Base-by-base conservation (phyloP, 169 alveolate genomes). In the Plasmodium knowlesi region DNA sequence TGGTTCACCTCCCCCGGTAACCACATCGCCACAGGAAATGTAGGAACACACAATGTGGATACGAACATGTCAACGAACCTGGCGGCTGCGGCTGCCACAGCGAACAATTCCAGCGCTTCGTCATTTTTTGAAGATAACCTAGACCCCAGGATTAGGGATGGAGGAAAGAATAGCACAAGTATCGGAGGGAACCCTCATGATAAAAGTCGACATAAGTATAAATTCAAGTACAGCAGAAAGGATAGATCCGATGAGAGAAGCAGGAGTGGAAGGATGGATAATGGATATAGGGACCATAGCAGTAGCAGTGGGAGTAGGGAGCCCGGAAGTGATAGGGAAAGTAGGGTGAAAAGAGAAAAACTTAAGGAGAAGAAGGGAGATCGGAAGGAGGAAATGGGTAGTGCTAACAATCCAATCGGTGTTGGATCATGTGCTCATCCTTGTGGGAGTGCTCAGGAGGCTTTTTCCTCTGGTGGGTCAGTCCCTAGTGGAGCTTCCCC, bases 1-100 rank as follows among this genome's bases (percentile, higher is more conserved):
- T 86, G 93, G 93, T 53, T 86, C n/a, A 5, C 80, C 32, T 14
- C 71, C 34, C 30, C 78, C 16, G 50, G 70, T 12, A 80, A 43
- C 19, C 12, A 80, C 22, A 1, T 80, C 30, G 12, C 74, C 2
- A 28, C 67, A 12, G 22, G 78, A 30, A 82, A 82, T 12, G 90
- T 9, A 12, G 37, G 76, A 4, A 9, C 46, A 4, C 28, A 61
- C 0, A 82, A 1, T 5, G 22, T 50, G 0, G 19, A 10, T 1
- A 6, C 90, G 57, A 82, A 53, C n/a, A 57, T 82, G 0, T 28
- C 74, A 0, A 22, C 73, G 0, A 57, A 16, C 8, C 19, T 57
- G 4, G 61, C 76, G 8, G 79, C 74, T 0, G 79, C 89, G 6
- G 79, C 70, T 5, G 76, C 90, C 10, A 10, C 90, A 16, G 22